Evolutionary conservation across 768 basidiomycete species (phyloP).

Genomic region (Sporobolomyces roseus): DNA sequence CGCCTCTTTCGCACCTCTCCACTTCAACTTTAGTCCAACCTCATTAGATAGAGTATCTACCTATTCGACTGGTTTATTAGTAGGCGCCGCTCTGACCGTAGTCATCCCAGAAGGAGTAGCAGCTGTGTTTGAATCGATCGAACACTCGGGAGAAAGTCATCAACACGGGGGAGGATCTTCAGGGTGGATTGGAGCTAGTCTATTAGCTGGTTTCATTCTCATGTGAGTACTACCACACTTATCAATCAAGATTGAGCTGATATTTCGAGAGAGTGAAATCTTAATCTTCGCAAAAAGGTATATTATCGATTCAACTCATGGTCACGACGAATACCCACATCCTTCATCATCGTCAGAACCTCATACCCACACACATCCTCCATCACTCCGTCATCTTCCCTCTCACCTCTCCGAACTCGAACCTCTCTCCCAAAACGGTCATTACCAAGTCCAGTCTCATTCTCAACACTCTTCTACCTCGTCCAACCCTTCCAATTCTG

Average conservation of each 20-base stretch:
- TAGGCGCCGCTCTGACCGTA: slow-evolving; percentile 84
- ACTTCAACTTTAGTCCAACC: slow-evolving; percentile 67
- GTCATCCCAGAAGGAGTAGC: slow-evolving; percentile 84
- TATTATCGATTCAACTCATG: slow-evolving; percentile 45
- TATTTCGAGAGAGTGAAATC: background rate
- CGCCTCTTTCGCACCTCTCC: slow-evolving; percentile 70
- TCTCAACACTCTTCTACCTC: background rate
- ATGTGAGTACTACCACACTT: slow-evolving; percentile 33
- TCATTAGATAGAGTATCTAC: slow-evolving; percentile 34
- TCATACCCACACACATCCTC: no score
- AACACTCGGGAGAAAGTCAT: background rate
- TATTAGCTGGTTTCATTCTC: slow-evolving; percentile 45
- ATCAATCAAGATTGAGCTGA: slow-evolving; percentile 13
- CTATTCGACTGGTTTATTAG: slow-evolving; percentile 60
- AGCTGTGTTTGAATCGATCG: slow-evolving; percentile 35
- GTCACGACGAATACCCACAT: background rate
- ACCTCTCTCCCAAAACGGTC: slow-evolving; percentile 29
- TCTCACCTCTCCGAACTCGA: slow-evolving; percentile 46
- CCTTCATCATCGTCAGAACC: slow-evolving; percentile 21
- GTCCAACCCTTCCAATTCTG: slow-evolving; percentile 5
- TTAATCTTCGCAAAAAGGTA: slow-evolving; percentile 48
- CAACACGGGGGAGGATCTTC: background rate
- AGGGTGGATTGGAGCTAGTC: slow-evolving; percentile 46
- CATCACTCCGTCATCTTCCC: slow-evolving; percentile 45
- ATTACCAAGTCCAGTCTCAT: slow-evolving; percentile 31